Base-by-base conservation (phyloP, 495 filamentous ascomycete genomes). In the Barbatosphaeria neglecta region DNA sequence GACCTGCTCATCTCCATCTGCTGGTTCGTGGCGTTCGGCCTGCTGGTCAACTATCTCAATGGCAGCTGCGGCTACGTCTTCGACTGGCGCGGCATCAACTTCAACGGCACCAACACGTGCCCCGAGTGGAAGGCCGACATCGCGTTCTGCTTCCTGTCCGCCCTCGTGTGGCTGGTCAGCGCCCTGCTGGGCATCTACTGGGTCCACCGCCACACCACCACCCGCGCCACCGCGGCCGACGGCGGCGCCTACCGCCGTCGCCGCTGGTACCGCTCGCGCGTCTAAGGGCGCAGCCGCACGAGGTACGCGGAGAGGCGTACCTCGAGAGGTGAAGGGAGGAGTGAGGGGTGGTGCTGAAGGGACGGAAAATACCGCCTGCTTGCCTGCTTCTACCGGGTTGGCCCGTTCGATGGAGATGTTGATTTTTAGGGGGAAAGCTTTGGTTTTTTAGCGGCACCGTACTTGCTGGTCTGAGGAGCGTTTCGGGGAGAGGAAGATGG, bases 61-160 rank as follows among this genome's bases (percentile, higher is more conserved):
- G 54, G 72, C 38, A 52, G 62, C 33, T 86, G 81, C 57, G 81
- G 80, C 42, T 68, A 67, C 43, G 86, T 95, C 10, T 90, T 95
- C 5, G 85, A 97, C 61, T 94, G 92, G 43, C 83, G 89, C 54
- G 87, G 93, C 56, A 85, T 97, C 38, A 87, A 86, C 2, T 89
- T 89, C 6, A 80, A 93, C 53, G 83, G 79, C 47, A 77, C 76
- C 37, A 88, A 69, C 4, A 57, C 62, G 8, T 86, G 81, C 55
- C 59, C 69, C 28, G 68, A 76, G 45, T 83, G 76, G 79, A 85
- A 81, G 62, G 76, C 81, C 13, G 70, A 73, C 28, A 70, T 82
- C 51, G 82, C 81, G 1, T 84, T 86, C 61, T 65, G 67, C 49
- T 86, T 84, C 59, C 52, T 86, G 44, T 77, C 76, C n/a, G 81